Conservation (phyloP, 2,329 filamentous ascomycete genomes). For the Truncatella angustata region DNA sequence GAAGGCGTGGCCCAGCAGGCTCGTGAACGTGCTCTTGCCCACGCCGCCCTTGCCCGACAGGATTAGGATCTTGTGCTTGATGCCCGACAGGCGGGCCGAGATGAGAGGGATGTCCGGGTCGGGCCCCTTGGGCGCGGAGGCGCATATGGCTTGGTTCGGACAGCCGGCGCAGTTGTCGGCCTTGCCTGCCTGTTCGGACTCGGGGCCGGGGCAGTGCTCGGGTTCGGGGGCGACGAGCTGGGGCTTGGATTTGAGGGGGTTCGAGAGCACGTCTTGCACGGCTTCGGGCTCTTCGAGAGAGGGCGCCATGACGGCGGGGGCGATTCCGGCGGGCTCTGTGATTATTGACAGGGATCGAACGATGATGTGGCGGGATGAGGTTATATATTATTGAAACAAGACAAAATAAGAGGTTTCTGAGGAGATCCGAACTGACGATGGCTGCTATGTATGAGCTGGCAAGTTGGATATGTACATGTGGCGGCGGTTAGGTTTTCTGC, state of each 20-base stretch:
- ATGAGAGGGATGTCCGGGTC: conserved; percentile 93
- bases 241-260: conserved; percentile 75
- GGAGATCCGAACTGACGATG: background rate
- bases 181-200: conserved; percentile 67
- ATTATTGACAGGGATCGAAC: background rate
- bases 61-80: conserved; percentile 90
- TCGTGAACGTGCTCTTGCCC: conserved; percentile 92
- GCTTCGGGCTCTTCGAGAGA: conserved; percentile 71
- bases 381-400: no score
- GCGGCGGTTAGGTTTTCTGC: conserved; percentile 5
- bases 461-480: no score
- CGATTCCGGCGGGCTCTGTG: background rate
- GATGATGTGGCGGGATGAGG: no score
- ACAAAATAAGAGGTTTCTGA: background rate
- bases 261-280: conserved; percentile 68
- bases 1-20: conserved; percentile 84
- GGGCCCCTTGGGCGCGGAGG: conserved; percentile 88
- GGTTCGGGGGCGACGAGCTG: conserved; percentile 91
- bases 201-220: conserved; percentile 93
- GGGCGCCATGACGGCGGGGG: conserved; percentile 64
- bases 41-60: conserved; percentile 95
- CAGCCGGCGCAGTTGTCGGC: conserved; percentile 90
- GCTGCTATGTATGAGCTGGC: no score
- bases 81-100: conserved; percentile 73
- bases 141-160: conserved; percentile 94